These are phyloP conservation scores for Geranium brycei DNA, from an alignment of 345 rosid genomes.

Conservation along the genomic window DNA sequence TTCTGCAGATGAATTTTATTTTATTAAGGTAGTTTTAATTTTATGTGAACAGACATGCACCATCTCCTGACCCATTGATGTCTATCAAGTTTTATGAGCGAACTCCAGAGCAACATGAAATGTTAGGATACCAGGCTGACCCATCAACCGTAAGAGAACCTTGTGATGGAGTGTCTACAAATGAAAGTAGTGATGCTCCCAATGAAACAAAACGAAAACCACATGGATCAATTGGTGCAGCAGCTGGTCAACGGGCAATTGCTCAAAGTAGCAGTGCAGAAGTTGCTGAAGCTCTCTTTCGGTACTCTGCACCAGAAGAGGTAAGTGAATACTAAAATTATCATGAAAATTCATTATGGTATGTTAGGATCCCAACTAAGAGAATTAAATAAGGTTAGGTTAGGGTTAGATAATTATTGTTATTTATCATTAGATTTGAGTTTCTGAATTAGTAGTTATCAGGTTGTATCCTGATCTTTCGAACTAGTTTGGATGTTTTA, in stretches of 20 bases:
- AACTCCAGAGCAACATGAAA: conserved; percentile 71
- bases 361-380: too few species aligned
- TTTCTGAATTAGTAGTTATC: too few species aligned
- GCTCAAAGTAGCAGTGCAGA: conserved; percentile 78
- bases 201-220: conserved; percentile 26
- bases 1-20: too few species aligned
- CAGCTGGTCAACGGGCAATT: conserved; percentile 72
- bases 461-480: too few species aligned
- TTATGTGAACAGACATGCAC: conserved; percentile 42
- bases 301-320: conserved; percentile 86
- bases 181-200: conserved; percentile 17
- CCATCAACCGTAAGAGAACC: conserved; percentile 34
- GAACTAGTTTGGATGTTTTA: too few species aligned
- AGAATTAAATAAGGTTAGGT: too few species aligned
- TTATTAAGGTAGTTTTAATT: background rate
- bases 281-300: conserved; percentile 61
- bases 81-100: conserved; percentile 70
- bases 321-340: conserved; percentile 19
- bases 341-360: background rate
- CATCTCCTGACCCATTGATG: conserved; percentile 71
- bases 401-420: too few species aligned
- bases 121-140: conserved; percentile 56
- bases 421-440: too few species aligned
- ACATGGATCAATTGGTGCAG: conserved; percentile 82
- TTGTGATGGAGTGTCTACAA: conserved; percentile 21